Percentiles rank a stretch among this genome's conserved stretches.
These are phyloP conservation scores for Endocladia muricata DNA, from an alignment of 31 red algal species.

Conservation along the genomic window DNA sequence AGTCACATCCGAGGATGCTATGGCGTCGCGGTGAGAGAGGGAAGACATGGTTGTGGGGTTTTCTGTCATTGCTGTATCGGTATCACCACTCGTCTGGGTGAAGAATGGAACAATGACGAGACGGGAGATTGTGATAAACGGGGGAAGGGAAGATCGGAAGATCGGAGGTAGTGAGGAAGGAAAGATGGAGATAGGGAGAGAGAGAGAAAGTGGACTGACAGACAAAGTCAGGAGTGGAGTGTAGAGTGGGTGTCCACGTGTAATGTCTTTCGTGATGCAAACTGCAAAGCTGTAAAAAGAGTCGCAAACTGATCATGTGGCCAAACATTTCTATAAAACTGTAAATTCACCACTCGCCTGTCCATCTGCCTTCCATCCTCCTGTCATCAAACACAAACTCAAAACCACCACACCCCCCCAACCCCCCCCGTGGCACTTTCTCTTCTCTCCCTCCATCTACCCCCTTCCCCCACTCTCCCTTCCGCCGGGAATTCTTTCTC, in stretches of 20 bases:
- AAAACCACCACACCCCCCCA: background rate
- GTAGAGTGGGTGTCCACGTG: background rate
- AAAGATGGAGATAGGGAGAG: no score
- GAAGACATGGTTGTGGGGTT: background rate
- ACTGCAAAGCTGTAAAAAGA: background rate
- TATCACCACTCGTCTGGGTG: no score
- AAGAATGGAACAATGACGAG: no score
- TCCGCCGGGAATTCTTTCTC: no score
- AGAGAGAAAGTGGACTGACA: no score
- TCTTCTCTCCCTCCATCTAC: background rate
- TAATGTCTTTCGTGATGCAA: background rate
- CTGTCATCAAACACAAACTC: no score
- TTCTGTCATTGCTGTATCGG: no score
- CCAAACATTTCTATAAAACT: background rate
- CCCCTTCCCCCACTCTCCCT: background rate
- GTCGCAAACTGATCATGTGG: background rate
- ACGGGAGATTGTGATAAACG: no score
- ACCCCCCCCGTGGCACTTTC: background rate
- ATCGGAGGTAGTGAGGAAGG: no score
- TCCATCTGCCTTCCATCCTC: no score
- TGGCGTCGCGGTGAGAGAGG: background rate
- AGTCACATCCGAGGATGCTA: conserved; percentile 37
- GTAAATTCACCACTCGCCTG: background rate
- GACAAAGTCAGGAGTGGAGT: no score
- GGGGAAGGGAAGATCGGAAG: no score